Base-by-base conservation (phyloP, 176 grass and related monocot genomes). In the Saccharum officinarum region DNA sequence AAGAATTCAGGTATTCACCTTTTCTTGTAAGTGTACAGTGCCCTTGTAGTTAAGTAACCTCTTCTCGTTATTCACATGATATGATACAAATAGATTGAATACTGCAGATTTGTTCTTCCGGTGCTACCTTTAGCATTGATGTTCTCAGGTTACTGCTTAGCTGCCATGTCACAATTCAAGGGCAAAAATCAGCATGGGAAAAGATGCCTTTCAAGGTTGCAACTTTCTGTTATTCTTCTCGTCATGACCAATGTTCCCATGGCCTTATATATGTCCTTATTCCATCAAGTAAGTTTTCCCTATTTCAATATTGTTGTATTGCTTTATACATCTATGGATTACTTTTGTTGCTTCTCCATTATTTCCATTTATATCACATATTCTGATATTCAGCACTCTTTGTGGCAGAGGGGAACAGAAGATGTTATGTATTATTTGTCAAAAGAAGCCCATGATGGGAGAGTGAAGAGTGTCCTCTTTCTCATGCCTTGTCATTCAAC, bases 401-500 rank as follows among this genome's bases (percentile, higher is more conserved):
- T 82, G n/a, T 86, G 67, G 7, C 87, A 98, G 93, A 92, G 95
- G 88, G 95, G 95, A 89, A 93, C 91, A 8, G 95, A 98, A 91
- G 95, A 98, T 71, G 93, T 88, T 77, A 92, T 92, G 93, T 73
- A 86, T 86, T 92, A 98, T 82, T 81, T 95, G 12, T 93, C 91
- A 78, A 93, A 88, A 88, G 89, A 98, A 84, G 93, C 91, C 60
- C 83, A 83, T 67, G 37, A 84, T 84, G 87, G 85, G 83, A 84
- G 82, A 81, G 91, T 98, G 36, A 90, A 86, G 64, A 81, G 87
- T 64, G 77, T 95, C 78, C 80, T 98, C 79, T 98, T 98, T 85
- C 95, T 93, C 81, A 95, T 98, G 93, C 91, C 93, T 57, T 98
- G 95, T 84, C 95, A 98, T 59, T 98, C 95, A 7, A 98, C 93